Evolutionary conservation across 768 basidiomycete genomes (phyloP), one percentile per base, ranked within the genome.

Genomic region (Rhodosporidiobolus odoratus): DNA sequence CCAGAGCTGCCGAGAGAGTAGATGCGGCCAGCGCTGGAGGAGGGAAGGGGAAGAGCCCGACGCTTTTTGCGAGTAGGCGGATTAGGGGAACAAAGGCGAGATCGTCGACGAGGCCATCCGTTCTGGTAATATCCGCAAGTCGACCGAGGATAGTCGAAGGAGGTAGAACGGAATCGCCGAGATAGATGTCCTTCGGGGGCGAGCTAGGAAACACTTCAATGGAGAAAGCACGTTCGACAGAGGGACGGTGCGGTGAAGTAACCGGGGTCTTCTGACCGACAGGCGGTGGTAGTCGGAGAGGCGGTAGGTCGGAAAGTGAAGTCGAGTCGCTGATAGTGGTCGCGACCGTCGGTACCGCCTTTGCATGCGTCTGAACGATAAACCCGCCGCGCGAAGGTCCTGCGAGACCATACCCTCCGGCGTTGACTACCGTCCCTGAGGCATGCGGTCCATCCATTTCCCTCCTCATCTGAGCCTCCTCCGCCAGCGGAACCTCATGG

Each of bases 21-120:
- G 56, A 59, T 4, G 74, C 70, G 35, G 74, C 69, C 45, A 75
- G 67, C 0, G 70, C 57, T 0, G 74, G 74, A 2, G 74, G 74
- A 34, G 74, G 74, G 58, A 71, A 72, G n/a, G 74, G 74, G 37
- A 66, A 72, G 35, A 75, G 64, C 32, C 48, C 15, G 52, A 72
- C 64, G 58, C 67, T 69, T 30, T 41, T 62, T 15, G 67, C 53
- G n/a, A 71, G 62, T n/a, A 62, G 45, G 2, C 56, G 62, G 60
- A 74, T 41, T 10, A 74, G 66, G 15, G 73, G 69, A 5, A 68
- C 63, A 43, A 57, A 69, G 3, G 53, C 56, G 1, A 52, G 25
- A 0, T 54, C 56, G 47, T 65, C 60, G 23, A 38, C 40, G 1
- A 47, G 16, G 25, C 23, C 32, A 16, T 40, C 25, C 0, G 25